Evolutionary conservation across 306 rosid genomes (phyloP), one percentile per base, ranked within the genome.

Genomic region (Crataegus laevigata): DNA sequence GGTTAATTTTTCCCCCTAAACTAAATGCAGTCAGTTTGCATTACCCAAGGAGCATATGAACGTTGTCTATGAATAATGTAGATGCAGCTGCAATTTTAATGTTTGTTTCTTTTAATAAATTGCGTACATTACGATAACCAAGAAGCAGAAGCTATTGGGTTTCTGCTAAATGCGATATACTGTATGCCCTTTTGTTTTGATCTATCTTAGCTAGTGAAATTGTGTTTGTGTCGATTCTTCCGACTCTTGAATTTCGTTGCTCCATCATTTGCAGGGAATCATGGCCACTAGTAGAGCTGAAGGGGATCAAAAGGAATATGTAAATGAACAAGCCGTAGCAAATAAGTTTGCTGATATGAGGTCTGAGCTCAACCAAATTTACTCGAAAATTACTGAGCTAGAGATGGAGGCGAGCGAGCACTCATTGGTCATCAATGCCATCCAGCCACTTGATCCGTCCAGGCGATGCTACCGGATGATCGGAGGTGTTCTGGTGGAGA

Each of bases 341-440:
- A 94, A 94, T 82, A 85, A 78, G 85, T 94, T 91, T 64, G 96
- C 89, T 30, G 77, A 84, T 26, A 84, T 90, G 96, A 91, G 97
- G 81, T 82, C 93, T 4, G 98, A 94, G 21, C 97, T 94, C 78
- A 94, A 94, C 84, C 97, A 92, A 83, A 87, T 91, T 40, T 91
- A 91, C 89, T 89, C 94, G 6, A 94, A 94, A 81, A 91, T 94
- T 85, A 94, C 96, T 26, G 98, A 94, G 82, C 88, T 94, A 12
- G 98, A 94, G 76, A 91, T 94, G 98, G 98, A 94, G 71, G 97
- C 82, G 11, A 86, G 98, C 21, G 97, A 94, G 88, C 96, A 90
- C 86, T 82, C 91, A 0, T 74, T 91, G 87, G 98, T 94, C 68
- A 80, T 90, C 22, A 89, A 86, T 68, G 97, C 97, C 77, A 90